Percentiles rank a stretch among this genome's conserved stretches.
phyloP scores from a whole-genome alignment of 1,284 basidiomycete genomes.

The Butyriboletus appendiculatus region DNA sequence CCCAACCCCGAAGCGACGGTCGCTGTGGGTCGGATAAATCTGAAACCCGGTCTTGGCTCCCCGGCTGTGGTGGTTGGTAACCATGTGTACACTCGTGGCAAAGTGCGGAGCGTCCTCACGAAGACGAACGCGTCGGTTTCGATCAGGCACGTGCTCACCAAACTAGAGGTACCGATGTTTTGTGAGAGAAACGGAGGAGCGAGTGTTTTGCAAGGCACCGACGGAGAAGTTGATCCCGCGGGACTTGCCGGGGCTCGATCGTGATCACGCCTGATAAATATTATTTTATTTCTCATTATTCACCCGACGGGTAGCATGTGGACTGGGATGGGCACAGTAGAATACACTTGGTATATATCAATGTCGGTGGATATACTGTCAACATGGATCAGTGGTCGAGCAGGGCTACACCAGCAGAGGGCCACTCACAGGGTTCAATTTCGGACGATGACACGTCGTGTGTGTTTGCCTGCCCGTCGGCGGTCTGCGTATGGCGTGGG shows the following conservation, averaged over 20 bases:
- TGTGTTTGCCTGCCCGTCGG: slow-evolving; percentile 72
- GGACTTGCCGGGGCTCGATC: slow-evolving; percentile 27
- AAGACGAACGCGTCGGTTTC: slow-evolving; percentile 5
- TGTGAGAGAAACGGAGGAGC: slow-evolving; percentile 7
- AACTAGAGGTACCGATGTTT: slow-evolving; percentile 4
- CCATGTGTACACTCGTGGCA: slow-evolving; percentile 9
- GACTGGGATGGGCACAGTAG: slow-evolving; percentile 7
- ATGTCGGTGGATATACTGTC: neutral
- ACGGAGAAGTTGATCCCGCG: slow-evolving; percentile 17
- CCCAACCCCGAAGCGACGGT: neutral
- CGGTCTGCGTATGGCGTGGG: slow-evolving; percentile 69
- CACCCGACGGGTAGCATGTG: too few relatives aligned
- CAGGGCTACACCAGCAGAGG: neutral
- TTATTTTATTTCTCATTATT: too few relatives aligned
- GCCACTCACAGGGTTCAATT: slow-evolving; percentile 38
- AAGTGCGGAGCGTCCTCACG: slow-evolving; percentile 13
- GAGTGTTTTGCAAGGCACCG: slow-evolving; percentile 26
- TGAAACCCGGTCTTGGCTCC: slow-evolving; percentile 11
- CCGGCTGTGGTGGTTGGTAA: slow-evolving; percentile 7
- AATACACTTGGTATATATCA: slow-evolving; percentile 32
- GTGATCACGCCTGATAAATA: slow-evolving; percentile 11
- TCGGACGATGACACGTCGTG: slow-evolving; percentile 59
- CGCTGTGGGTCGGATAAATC: slow-evolving; percentile 2
- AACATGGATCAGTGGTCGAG: slow-evolving; percentile 5
- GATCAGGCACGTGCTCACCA: slow-evolving; percentile 15